phyloP scores from a whole-genome alignment of 441 rosid genomes.

The Mallotus japonicus region DNA sequence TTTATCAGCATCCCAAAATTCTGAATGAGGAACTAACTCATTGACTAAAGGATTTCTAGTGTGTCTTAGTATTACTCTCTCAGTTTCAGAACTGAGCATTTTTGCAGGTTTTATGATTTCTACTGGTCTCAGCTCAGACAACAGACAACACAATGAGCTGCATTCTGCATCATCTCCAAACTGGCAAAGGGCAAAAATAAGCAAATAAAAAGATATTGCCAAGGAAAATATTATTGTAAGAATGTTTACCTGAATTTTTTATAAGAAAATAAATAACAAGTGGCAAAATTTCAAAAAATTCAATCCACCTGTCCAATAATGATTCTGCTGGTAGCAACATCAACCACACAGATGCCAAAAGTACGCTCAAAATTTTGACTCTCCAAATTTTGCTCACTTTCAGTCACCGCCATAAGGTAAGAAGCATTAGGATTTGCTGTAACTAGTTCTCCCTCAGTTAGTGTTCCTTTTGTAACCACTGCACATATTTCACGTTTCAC shows the following conservation, averaged over 20 bases:
- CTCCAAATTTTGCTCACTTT: constrained; percentile 38
- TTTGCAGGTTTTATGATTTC: constrained; percentile 89
- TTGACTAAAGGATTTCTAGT: constrained; percentile 86
- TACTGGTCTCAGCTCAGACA: constrained; percentile 91
- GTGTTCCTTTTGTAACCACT: constrained; percentile 91
- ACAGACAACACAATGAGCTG: constrained; percentile 67
- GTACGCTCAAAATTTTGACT: constrained; percentile 41
- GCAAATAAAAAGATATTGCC: not conserved
- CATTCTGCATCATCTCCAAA: constrained; percentile 83
- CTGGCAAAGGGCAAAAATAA: constrained; percentile 39
- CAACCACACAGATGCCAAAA: constrained; percentile 86
- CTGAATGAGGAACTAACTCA: constrained; percentile 65
- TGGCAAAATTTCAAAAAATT: constrained; percentile 17
- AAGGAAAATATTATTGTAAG: not conserved
- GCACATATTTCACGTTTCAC: constrained; percentile 98
- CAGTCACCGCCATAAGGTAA: constrained; percentile 83
- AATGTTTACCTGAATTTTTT: not conserved
- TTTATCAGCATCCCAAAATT: constrained; percentile 96
- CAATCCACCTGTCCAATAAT: constrained; percentile 77
- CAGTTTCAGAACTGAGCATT: constrained; percentile 67
- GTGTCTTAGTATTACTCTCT: constrained; percentile 71
- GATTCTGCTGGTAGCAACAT: constrained; percentile 85
- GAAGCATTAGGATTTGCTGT: constrained; percentile 90
- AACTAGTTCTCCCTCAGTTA: constrained; percentile 88
- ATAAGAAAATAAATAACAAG: constrained; percentile 1